Percentiles rank a stretch among this genome's conserved stretches.
phyloP scores from a whole-genome alignment of 2,329 filamentous ascomycete species.

The Pseudophaeomoniella oleicola region DNA sequence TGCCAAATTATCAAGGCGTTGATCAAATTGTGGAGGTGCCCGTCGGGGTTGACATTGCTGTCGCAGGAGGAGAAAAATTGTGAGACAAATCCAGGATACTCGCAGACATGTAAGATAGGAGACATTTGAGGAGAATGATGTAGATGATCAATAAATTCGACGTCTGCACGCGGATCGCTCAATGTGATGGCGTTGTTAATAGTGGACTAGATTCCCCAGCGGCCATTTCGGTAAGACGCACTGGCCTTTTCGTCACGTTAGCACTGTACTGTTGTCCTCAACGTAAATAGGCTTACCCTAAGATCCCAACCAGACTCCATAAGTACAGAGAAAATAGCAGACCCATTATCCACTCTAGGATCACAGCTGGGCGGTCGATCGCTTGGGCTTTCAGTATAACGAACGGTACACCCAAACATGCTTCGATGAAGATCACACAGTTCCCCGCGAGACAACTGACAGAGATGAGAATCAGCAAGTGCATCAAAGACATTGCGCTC shows the following conservation, averaged over 20 bases:
- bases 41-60: slow-evolving; percentile 8
- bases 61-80: slow-evolving; percentile 1
- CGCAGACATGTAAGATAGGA: no score
- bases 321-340: not conserved
- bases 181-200: not conserved
- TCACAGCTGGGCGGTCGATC: not conserved
- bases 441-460: not conserved
- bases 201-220: not conserved
- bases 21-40: slow-evolving; percentile 76
- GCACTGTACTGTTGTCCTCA: no score
- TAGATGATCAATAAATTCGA: not conserved
- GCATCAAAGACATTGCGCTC: no score
- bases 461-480: no score
- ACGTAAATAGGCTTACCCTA: not conserved
- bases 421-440: not conserved
- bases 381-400: not conserved
- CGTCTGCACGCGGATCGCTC: no score
- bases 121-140: no score
- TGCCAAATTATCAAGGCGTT: slow-evolving; percentile 69
- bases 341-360: not conserved
- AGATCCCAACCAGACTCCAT: not conserved
- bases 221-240: not conserved
- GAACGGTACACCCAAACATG: not conserved
- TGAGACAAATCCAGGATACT: not conserved
- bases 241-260: not conserved